These are phyloP conservation scores for Penicillium brevicompactum DNA, from an alignment of 2,329 filamentous ascomycete genomes.

Conservation along the genomic window DNA sequence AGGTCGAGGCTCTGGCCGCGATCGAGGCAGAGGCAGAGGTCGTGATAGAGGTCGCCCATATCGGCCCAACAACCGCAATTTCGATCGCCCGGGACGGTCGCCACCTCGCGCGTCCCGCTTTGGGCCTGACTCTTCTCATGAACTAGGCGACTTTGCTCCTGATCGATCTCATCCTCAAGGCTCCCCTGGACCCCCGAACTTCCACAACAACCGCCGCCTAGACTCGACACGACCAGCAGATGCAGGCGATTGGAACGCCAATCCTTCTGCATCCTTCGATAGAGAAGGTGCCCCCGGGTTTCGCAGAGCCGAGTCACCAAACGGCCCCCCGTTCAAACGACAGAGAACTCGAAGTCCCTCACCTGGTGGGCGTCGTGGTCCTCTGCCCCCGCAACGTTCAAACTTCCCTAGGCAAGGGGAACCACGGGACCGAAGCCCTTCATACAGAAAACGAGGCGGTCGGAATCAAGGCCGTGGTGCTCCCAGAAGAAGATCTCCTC, in stretches of 20 bases:
- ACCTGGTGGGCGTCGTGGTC: conserved; percentile 26
- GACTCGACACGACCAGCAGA: conserved; percentile 23
- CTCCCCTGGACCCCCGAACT: conserved; percentile 29
- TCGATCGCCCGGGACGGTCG: conserved; percentile 45
- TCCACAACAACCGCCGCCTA: conserved; percentile 24
- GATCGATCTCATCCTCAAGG: conserved; percentile 28
- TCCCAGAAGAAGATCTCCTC: conserved; percentile 36
- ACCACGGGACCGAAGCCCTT: conserved; percentile 41
- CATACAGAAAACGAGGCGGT: conserved; percentile 37
- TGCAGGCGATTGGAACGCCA: conserved; percentile 20
- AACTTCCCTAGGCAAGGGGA: conserved; percentile 34
- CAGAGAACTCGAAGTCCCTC: conserved; percentile 47
- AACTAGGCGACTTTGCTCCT: conserved; percentile 33
- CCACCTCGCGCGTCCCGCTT: conserved; percentile 37
- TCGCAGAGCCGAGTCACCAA: conserved; percentile 35
- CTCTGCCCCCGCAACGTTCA: conserved; percentile 27
- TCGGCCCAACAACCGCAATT: conserved; percentile 37
- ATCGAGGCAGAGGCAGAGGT: conserved; percentile 43
- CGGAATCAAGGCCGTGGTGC: conserved; percentile 36
- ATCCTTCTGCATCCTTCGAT: conserved; percentile 21
- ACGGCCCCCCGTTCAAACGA: conserved; percentile 38
- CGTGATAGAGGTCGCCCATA: conserved; percentile 41
- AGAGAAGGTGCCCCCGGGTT: conserved; percentile 19
- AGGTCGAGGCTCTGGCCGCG: conserved; percentile 46
- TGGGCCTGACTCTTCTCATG: conserved; percentile 33